Evolutionary conservation across 2,329 filamentous ascomycete genomes (phyloP).

Genomic region (Ascomycota sp.): DNA sequence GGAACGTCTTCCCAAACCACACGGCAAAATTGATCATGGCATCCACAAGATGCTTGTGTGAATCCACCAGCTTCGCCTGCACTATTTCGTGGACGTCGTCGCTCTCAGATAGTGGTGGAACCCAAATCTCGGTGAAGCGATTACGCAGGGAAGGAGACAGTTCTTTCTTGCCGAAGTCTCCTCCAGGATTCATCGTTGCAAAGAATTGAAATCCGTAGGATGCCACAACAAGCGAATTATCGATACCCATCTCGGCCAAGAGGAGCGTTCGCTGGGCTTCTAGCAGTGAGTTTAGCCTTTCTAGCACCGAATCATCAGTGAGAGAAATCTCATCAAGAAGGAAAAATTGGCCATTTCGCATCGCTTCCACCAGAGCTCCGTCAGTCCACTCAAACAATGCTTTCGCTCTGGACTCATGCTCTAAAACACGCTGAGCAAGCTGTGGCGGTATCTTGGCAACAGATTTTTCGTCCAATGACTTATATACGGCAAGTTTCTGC

Average conservation of each 20-base stretch:
- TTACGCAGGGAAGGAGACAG: slow-evolving; percentile 88
- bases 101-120: slow-evolving; percentile 65
- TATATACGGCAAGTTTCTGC: slow-evolving; percentile 37
- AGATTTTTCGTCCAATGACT: slow-evolving; percentile 23
- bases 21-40: slow-evolving; percentile 70
- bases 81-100: slow-evolving; percentile 83
- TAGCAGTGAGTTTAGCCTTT: slow-evolving; percentile 88
- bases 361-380: slow-evolving; percentile 79
- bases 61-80: slow-evolving; percentile 44
- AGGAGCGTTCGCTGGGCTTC: slow-evolving; percentile 73
- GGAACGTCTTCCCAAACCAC: slow-evolving; percentile 79
- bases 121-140: slow-evolving; percentile 97
- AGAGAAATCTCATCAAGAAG: slow-evolving; percentile 94
- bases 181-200: slow-evolving; percentile 97
- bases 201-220: slow-evolving; percentile 78
- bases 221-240: slow-evolving; percentile 62
- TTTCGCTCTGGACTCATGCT: slow-evolving; percentile 43
- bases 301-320: slow-evolving; percentile 90
- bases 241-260: slow-evolving; percentile 79
- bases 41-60: slow-evolving; percentile 35
- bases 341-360: slow-evolving; percentile 80
- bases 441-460: slow-evolving; percentile 25
- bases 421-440: slow-evolving; percentile 23
- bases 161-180: slow-evolving; percentile 96
- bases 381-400: slow-evolving; percentile 94